phyloP scores from a whole-genome alignment of 495 filamentous ascomycete genomes.

The Recurvomyces mirabilis region DNA sequence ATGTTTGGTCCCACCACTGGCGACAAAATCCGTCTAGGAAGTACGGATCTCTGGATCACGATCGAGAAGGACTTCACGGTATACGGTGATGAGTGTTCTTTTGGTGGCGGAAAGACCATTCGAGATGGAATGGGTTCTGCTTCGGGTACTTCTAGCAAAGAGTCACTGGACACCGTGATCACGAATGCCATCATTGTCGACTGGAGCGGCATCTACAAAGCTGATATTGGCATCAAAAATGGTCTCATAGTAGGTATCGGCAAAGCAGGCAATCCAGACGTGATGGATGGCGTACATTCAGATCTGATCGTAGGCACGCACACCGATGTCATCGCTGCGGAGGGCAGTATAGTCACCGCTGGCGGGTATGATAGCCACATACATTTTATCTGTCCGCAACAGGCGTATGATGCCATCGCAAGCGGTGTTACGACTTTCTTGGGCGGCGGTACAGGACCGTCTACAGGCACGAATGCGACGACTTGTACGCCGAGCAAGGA shows the following conservation, averaged over 20 bases:
- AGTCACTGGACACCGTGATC: slow-evolving; percentile 76
- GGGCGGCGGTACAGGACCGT: slow-evolving; percentile 90
- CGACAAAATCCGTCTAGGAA: slow-evolving; percentile 68
- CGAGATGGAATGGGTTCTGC: slow-evolving; percentile 96
- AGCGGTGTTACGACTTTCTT: slow-evolving; percentile 88
- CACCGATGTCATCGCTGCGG: slow-evolving; percentile 92
- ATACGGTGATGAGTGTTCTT: slow-evolving; percentile 91
- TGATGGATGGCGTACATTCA: slow-evolving; percentile 79
- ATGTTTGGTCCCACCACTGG: slow-evolving; percentile 94
- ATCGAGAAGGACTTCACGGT: slow-evolving; percentile 78
- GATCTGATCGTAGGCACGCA: slow-evolving; percentile 77
- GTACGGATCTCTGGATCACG: slow-evolving; percentile 82
- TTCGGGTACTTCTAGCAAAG: slow-evolving; percentile 54
- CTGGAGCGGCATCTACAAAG: slow-evolving; percentile 90
- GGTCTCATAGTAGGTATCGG: slow-evolving; percentile 85
- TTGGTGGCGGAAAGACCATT: slow-evolving; percentile 90
- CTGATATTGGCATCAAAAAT: slow-evolving; percentile 88
- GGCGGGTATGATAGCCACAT: slow-evolving; percentile 91
- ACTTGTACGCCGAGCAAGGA: slow-evolving; percentile 84
- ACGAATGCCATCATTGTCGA: slow-evolving; percentile 90
- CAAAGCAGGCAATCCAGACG: slow-evolving; percentile 92
- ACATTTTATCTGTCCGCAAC: slow-evolving; percentile 95
- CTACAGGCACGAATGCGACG: slow-evolving; percentile 87
- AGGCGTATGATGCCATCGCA: slow-evolving; percentile 73
- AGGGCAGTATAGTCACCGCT: slow-evolving; percentile 85